Evolutionary conservation across 2,329 filamentous ascomycete species (phyloP), one percentile per base, ranked within the genome.

Genomic region (Tolypocladium sp.): DNA sequence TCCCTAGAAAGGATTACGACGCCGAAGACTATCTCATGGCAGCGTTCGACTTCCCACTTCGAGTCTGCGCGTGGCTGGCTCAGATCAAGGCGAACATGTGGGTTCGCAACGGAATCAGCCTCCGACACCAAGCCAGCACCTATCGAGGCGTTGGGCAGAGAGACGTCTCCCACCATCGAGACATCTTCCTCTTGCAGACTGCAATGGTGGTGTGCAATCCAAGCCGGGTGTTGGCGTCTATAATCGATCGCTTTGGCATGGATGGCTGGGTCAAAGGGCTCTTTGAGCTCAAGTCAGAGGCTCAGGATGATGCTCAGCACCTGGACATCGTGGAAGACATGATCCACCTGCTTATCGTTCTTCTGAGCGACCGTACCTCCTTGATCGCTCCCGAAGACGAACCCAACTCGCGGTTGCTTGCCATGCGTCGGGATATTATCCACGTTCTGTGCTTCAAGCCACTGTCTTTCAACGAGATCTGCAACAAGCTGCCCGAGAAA

Each of bases 51-150:
- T 96, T 91, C 67, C 93, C 95, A 0, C 79, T 99, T 4, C 84
- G 95, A 57, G 92, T 97, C 0, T 97, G 92, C 70, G 92, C 91
- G 25, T 99, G 94, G 94, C 79, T 99, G 38, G 90, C 94, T 7
- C 95, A 99, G 76, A 97, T 99, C 86, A 96, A 96, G 72, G 92
- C 93, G 22, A 91, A 92, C 57, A 96, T 97, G 87, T 99, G 95
- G 94, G 93, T 99, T 63, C 87, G 94, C 59, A 99, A 99, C 70
- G 94, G 94, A 2, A 91, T 99, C 69, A 97, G 93, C 67, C 82
- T 99, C 57, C 86, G 93, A 44, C 94, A 99, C 71, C 94, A 99
- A 73, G 94, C 95, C 71, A 89, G 89, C 57, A 94, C 92, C 22
- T 99, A 99, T 71, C 87, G 92, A 20, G 92, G 91, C 46, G 91